These are phyloP conservation scores for Acer campestre DNA, from an alignment of 345 rosid genomes.

Conservation along the genomic window DNA sequence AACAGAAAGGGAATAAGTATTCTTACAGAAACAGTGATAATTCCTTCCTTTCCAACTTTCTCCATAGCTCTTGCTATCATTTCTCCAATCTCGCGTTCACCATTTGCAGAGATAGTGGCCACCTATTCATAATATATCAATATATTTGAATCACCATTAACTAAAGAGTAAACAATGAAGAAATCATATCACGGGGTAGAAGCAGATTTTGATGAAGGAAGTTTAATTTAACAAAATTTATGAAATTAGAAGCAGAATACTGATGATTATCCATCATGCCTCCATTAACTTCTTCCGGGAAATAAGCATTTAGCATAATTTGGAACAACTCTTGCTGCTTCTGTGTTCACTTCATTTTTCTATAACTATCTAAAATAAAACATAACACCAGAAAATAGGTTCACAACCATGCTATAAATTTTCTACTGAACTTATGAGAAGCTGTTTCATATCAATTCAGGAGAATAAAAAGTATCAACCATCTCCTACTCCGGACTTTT, in stretches of 20 bases:
- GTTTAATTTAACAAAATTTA: not conserved
- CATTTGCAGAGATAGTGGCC: slow-evolving; percentile 91
- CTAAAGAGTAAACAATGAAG: slow-evolving; percentile 6
- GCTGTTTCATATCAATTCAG: not conserved
- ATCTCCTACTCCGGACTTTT: not conserved
- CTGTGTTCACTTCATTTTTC: slow-evolving; percentile 2
- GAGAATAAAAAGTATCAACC: not conserved
- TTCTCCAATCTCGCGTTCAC: slow-evolving; percentile 91
- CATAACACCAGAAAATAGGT: not conserved
- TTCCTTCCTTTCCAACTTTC: slow-evolving; percentile 96
- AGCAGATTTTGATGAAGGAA: not conserved
- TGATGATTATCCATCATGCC: not conserved
- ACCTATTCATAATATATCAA: slow-evolving; percentile 47
- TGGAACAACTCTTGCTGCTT: not conserved
- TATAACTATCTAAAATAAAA: not conserved
- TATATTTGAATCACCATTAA: not conserved
- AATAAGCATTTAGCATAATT: not conserved
- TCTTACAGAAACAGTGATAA: slow-evolving; percentile 78
- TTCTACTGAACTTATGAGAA: not conserved
- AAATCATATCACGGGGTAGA: not conserved
- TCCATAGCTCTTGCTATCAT: slow-evolving; percentile 93
- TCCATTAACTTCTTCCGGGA: not conserved
- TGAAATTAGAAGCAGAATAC: not conserved
- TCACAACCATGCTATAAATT: not conserved
- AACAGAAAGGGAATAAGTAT: slow-evolving; percentile 21